A percentile compares a stretch with the other conserved stretches of the same genome.
phyloP scores from a whole-genome alignment of 169 alveolate genomes.

The Perkinsus chesapeaki region DNA sequence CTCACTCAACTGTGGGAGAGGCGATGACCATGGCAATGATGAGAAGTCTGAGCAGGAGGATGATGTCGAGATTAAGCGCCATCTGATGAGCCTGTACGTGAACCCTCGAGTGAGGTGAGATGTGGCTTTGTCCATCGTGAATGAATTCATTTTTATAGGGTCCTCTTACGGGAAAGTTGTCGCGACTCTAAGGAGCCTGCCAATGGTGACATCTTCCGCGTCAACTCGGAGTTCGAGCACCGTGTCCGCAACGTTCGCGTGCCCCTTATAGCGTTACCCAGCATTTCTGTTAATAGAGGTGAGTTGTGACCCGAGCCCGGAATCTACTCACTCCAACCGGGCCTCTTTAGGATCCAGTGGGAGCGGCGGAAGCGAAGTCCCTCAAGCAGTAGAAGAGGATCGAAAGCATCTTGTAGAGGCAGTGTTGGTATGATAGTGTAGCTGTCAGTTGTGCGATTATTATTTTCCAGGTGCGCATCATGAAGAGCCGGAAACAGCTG shows the following conservation, averaged over 20 bases:
- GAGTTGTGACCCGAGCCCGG: slow-evolving; percentile 6
- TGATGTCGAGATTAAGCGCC: not conserved
- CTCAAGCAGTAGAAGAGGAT: slow-evolving; percentile 41
- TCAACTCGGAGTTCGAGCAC: not conserved
- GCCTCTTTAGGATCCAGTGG: not conserved
- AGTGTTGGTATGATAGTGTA: slow-evolving; percentile 24
- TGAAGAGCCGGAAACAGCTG: slow-evolving; percentile 44
- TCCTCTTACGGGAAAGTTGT: not conserved
- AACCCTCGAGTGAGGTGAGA: not conserved
- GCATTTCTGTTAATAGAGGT: not conserved
- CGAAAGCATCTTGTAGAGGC: slow-evolving; percentile 54
- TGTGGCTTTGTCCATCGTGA: not conserved
- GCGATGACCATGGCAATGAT: not conserved
- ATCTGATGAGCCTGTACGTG: slow-evolving; percentile 9
- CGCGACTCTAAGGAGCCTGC: not conserved
- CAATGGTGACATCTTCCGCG: slow-evolving; percentile 4
- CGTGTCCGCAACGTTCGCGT: not conserved
- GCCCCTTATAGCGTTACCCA: not conserved
- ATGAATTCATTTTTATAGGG: not conserved
- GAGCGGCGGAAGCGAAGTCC: not conserved
- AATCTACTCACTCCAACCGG: too few relatives aligned
- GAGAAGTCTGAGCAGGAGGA: not conserved
- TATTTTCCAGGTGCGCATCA: slow-evolving; percentile 15
- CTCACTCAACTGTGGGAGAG: not conserved
- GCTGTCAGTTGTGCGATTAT: not conserved